These are phyloP conservation scores for Tolypocladium paradoxum DNA, from an alignment of 2,329 filamentous ascomycete genomes.

Conservation along the genomic window DNA sequence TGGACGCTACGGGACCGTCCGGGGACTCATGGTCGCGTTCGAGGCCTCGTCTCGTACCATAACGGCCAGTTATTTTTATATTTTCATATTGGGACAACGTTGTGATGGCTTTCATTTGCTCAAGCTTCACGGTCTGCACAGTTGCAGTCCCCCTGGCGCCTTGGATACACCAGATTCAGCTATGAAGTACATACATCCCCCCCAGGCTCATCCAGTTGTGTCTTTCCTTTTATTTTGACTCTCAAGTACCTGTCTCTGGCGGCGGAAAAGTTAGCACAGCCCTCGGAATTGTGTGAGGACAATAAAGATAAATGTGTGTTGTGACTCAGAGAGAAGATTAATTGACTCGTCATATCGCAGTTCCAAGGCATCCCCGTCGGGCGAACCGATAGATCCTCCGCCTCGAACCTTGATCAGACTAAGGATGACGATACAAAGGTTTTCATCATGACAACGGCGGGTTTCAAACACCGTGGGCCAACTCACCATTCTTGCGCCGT, in stretches of 20 bases:
- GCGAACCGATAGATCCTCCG: conserved; percentile 20
- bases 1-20: no score
- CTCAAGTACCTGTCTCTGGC: background rate
- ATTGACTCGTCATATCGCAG: conserved; percentile 32
- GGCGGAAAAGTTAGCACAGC: background rate
- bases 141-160: background rate
- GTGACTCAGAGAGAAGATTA: conserved; percentile 46
- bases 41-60: background rate
- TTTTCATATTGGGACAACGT: background rate
- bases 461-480: conserved; percentile 14
- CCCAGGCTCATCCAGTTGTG: background rate
- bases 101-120: background rate
- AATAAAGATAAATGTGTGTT: background rate
- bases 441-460: conserved; percentile 61
- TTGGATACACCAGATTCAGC: background rate
- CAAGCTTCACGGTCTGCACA: background rate
- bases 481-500: background rate
- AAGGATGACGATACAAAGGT: conserved; percentile 90
- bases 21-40: no score
- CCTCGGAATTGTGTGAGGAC: no score
- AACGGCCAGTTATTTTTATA: background rate
- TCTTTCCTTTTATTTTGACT: background rate
- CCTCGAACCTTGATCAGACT: conserved; percentile 51
- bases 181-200: no score
- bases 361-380: conserved; percentile 19